Base-by-base conservation (phyloP, 2,329 filamentous ascomycete species). In the Neophaeococcomyces aloes region DNA sequence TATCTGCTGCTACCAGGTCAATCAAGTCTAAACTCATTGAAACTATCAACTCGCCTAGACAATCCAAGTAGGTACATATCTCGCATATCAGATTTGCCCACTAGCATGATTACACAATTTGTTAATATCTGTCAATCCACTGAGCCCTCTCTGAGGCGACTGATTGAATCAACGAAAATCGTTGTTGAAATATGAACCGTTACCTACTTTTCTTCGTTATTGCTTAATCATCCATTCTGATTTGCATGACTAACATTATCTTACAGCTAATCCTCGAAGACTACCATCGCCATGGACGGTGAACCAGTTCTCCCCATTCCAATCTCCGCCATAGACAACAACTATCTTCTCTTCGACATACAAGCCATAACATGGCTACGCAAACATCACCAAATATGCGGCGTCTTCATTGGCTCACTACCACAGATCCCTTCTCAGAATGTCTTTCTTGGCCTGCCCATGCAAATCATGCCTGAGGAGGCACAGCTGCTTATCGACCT, bases 381-480 rank as follows among this genome's bases (percentile, higher is more conserved):
- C 53, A 79, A 84, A 49, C 71, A 78, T 56, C 76, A 94, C 67
- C 80, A 86, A 61, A 86, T 94, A 56, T 88, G 83, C 58, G 87
- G 87, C 50, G 82, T 91, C 25, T 72, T 94, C 44, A 80, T 85
- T 47, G 91, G 91, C 45, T 88, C 85, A 6, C 78, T 94, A 23
- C 89, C 91, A 2, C 88, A 96, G 64, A 81, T 86, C 45, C 87
- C 88, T 4, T 89, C 93, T 55, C 91, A 98, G 65, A 96, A 94
- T 65, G 76, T 94, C 46, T 96, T 96, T 60, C 75, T 89, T 46
- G 86, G 88, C 35, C 67, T 96, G 38, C 91, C 91, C 2, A 67
- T 96, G 19, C 83, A 95, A 68, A 71, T 98, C 34, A 85, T 91
- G 69, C 81, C 86, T 1, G 91, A 96, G 65, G 91, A 98, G 68